These are phyloP conservation scores for Hypoxylon sp. DNA, from an alignment of 2,329 filamentous ascomycete species.

Conservation along the genomic window DNA sequence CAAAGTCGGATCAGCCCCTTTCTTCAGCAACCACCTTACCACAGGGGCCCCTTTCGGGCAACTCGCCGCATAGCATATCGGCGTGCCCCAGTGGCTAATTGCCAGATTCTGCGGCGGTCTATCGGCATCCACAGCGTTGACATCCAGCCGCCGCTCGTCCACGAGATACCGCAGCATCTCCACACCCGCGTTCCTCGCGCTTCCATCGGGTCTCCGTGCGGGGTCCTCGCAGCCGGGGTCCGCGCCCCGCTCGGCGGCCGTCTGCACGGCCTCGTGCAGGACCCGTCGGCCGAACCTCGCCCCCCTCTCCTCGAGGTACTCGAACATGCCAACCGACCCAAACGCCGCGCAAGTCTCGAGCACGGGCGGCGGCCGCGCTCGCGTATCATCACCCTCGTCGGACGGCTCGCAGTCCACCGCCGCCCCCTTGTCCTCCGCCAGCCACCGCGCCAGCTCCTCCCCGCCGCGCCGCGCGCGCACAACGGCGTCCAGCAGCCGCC, in stretches of 20 bases:
- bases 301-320: slow-evolving; percentile 10
- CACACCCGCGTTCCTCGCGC: background rate
- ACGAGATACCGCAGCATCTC: too few species aligned
- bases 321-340: slow-evolving; percentile 11
- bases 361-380: background rate
- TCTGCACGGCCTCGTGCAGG: background rate
- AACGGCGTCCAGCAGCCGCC: slow-evolving; percentile 10
- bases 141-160: too few species aligned
- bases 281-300: background rate
- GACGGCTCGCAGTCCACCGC: background rate
- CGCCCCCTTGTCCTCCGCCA: slow-evolving; percentile 15
- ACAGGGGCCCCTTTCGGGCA: too few species aligned
- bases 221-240: background rate
- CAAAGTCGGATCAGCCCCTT: too few species aligned
- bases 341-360: slow-evolving; percentile 9
- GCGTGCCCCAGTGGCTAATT: too few species aligned
- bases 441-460: slow-evolving; percentile 8
- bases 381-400: background rate
- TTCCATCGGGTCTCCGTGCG: background rate
- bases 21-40: too few species aligned
- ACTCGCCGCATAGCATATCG: too few species aligned
- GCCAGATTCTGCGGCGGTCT: too few species aligned
- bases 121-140: too few species aligned
- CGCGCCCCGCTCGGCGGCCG: background rate
- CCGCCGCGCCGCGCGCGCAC: slow-evolving; percentile 1